Evolutionary conservation across 2,329 filamentous ascomycete species (phyloP).

Genomic region (Colletotrichum sp.): DNA sequence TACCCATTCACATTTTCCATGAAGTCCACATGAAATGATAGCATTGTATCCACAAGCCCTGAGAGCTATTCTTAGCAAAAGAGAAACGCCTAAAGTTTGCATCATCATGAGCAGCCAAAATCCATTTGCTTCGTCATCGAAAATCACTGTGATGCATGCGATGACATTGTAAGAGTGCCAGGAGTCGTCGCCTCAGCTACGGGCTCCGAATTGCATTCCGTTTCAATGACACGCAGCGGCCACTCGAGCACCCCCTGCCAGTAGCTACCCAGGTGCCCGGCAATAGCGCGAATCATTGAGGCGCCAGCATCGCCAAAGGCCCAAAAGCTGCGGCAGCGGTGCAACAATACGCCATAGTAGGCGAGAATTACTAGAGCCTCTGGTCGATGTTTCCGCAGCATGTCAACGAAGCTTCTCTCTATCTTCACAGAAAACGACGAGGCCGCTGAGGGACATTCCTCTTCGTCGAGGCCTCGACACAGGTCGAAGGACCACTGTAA

Average conservation of each 20-base stretch:
- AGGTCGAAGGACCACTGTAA: background rate
- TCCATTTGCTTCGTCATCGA: background rate
- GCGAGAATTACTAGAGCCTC: background rate
- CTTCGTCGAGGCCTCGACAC: background rate
- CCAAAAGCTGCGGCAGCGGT: background rate
- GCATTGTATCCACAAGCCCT: background rate
- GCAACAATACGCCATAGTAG: background rate
- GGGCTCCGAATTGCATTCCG: background rate
- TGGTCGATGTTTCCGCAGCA: background rate
- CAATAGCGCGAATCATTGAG: background rate
- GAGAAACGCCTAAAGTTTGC: background rate
- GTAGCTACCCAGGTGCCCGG: background rate
- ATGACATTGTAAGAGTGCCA: background rate
- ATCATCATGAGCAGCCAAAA: rapidly evolving
- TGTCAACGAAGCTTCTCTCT: background rate
- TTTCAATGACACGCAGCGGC: background rate
- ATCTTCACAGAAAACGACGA: background rate
- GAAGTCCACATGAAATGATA: background rate
- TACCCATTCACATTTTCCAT: background rate
- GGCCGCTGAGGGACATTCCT: background rate
- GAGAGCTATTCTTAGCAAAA: background rate
- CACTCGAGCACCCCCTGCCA: background rate
- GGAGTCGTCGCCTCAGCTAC: background rate
- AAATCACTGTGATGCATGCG: background rate
- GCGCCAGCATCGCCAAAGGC: background rate